phyloP scores from a whole-genome alignment of 345 rosid genomes.

The Eucalyptus virginea region DNA sequence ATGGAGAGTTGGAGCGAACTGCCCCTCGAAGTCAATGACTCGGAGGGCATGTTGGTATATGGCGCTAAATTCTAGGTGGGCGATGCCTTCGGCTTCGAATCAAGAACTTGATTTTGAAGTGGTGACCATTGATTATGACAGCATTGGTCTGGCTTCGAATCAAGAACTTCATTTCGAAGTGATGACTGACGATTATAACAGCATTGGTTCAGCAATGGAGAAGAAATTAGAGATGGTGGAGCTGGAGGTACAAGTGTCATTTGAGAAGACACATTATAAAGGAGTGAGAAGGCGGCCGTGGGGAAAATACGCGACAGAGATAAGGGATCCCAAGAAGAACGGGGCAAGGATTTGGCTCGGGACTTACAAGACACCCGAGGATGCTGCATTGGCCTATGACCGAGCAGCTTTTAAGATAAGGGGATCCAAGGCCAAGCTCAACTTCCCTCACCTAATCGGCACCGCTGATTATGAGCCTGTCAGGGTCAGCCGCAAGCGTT shows the following conservation, averaged over 20 bases:
- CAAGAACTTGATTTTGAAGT: neutral
- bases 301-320: slow-evolving; percentile 33
- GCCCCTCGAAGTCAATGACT: slow-evolving; percentile 13
- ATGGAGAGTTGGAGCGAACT: slow-evolving; percentile 19
- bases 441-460: slow-evolving; percentile 22
- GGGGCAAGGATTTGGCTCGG: slow-evolving; percentile 41
- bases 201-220: neutral
- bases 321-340: slow-evolving; percentile 31
- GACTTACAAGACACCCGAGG: slow-evolving; percentile 30
- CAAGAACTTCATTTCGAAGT: neutral
- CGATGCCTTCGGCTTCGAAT: neutral
- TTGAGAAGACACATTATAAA: slow-evolving; percentile 1
- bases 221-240: neutral
- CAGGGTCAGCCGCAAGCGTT: slow-evolving; percentile 20
- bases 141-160: neutral
- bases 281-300: slow-evolving; percentile 37
- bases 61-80: slow-evolving; percentile 7
- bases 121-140: neutral
- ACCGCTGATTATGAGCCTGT: slow-evolving; percentile 11
- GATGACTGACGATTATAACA: neutral
- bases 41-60: slow-evolving; percentile 16
- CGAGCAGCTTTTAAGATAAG: slow-evolving; percentile 25
- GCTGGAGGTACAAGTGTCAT: neutral
- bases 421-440: slow-evolving; percentile 24
- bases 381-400: slow-evolving; percentile 34